These are phyloP conservation scores for Trichoderma sp. DNA, from an alignment of 2,329 filamentous ascomycete genomes.

Conservation along the genomic window DNA sequence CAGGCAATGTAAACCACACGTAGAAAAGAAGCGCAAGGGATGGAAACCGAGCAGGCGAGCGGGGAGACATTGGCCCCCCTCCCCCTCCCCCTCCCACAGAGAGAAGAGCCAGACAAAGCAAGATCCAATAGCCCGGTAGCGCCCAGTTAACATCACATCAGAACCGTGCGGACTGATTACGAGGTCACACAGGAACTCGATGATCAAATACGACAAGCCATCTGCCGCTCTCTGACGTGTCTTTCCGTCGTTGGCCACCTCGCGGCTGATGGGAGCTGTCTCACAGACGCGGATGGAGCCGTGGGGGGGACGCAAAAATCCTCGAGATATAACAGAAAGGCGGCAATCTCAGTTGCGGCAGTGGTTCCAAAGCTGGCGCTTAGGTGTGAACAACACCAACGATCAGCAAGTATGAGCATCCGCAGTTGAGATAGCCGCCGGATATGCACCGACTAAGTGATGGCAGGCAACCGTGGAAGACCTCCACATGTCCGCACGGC, in stretches of 20 bases:
- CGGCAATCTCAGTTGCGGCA: background rate
- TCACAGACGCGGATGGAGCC: slow-evolving; percentile 32
- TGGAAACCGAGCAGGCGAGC: background rate
- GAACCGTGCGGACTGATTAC: slow-evolving; percentile 6
- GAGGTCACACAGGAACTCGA: background rate
- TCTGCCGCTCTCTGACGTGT: background rate
- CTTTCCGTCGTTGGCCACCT: slow-evolving; percentile 14
- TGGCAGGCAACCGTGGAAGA: background rate
- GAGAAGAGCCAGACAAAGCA: slow-evolving; percentile 18
- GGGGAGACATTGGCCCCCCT: background rate
- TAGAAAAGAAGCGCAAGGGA: background rate
- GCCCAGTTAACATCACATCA: slow-evolving; percentile 36
- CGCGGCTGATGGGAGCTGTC: slow-evolving; percentile 22
- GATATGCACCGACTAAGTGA: background rate
- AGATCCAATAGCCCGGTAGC: slow-evolving; percentile 39
- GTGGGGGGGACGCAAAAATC: background rate
- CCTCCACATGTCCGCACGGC: background rate
- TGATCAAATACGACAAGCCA: background rate
- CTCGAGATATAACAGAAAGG: slow-evolving; percentile 24
- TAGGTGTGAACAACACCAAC: slow-evolving; percentile 33
- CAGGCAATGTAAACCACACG: background rate
- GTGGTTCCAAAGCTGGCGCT: slow-evolving; percentile 33
- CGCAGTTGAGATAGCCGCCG: slow-evolving; percentile 15
- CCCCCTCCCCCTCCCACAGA: background rate
- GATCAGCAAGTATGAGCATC: slow-evolving; percentile 11